A percentile compares a stretch with the other conserved stretches of the same genome.
Conservation (phyloP, 306 rosid genomes). For the Trichosanthes truncata region DNA sequence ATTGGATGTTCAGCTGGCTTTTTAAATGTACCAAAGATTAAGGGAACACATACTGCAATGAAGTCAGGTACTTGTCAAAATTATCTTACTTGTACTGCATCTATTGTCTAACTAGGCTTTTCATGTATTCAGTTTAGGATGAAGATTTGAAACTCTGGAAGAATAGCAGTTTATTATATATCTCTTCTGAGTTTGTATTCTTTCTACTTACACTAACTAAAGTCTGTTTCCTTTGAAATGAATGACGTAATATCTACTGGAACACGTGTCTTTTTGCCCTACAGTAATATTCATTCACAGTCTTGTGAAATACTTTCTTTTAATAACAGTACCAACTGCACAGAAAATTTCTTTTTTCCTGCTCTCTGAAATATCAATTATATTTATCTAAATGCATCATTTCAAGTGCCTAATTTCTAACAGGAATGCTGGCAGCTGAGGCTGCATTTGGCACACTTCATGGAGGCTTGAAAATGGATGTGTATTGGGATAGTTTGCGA, state of each 20-base stretch:
- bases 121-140: not conserved
- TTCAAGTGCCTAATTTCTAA: slow-evolving; percentile 8
- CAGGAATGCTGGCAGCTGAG: slow-evolving; percentile 98
- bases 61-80: slow-evolving; percentile 55
- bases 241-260: not conserved
- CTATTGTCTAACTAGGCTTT: not conserved
- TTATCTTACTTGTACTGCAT: not conserved
- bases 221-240: not conserved
- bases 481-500: slow-evolving; percentile 69
- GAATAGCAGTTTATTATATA: not conserved
- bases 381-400: not conserved
- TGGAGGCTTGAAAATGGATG: slow-evolving; percentile 54
- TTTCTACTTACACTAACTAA: not conserved
- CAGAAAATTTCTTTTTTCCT: not conserved
- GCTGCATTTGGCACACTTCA: slow-evolving; percentile 49
- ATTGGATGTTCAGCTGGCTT: slow-evolving; percentile 97
- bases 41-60: slow-evolving; percentile 96
- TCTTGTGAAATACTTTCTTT: not conserved
- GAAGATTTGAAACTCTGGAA: not conserved
- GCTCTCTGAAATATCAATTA: not conserved
- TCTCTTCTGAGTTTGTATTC: not conserved
- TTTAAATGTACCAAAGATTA: slow-evolving; percentile 87
- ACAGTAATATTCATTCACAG: not conserved
- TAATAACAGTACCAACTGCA: not conserved
- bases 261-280: not conserved